These are phyloP conservation scores for Chlamydomonas eustigma DNA, from an alignment of 139 green algal genomes.

Conservation along the genomic window DNA sequence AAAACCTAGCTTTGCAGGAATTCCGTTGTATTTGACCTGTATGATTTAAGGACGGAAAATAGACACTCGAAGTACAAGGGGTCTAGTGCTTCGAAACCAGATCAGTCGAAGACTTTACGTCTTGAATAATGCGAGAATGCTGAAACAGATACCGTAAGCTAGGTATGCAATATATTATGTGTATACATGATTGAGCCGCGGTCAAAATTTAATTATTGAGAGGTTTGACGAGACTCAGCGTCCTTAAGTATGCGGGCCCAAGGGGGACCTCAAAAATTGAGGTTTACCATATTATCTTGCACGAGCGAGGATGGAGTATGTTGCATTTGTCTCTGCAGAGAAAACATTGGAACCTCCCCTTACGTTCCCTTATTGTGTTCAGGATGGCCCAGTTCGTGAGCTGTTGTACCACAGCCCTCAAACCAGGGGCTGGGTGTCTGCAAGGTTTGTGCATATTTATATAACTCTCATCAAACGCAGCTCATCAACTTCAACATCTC, in stretches of 20 bases:
- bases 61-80: too few species aligned
- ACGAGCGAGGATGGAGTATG: conserved; percentile 40
- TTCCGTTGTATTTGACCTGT: too few species aligned
- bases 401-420: conserved; percentile 74
- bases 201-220: too few species aligned
- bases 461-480: conserved; percentile 52
- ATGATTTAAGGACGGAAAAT: too few species aligned
- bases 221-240: too few species aligned
- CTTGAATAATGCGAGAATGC: too few species aligned
- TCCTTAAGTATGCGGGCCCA: conserved; percentile 40
- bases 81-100: too few species aligned
- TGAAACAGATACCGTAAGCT: too few species aligned
- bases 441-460: conserved; percentile 44
- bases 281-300: conserved; percentile 46
- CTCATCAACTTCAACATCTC: conserved; percentile 78
- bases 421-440: conserved; percentile 76
- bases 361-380: not conserved
- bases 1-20: too few species aligned
- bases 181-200: too few species aligned
- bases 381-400: conserved; percentile 78
- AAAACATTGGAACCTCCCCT: not conserved
- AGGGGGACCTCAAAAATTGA: conserved; percentile 49
- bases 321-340: not conserved
- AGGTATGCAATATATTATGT: too few species aligned
- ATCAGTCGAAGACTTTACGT: too few species aligned